Evolutionary conservation across 2,329 filamentous ascomycete genomes (phyloP).

Genomic region (Trichoderma aggressivum): DNA sequence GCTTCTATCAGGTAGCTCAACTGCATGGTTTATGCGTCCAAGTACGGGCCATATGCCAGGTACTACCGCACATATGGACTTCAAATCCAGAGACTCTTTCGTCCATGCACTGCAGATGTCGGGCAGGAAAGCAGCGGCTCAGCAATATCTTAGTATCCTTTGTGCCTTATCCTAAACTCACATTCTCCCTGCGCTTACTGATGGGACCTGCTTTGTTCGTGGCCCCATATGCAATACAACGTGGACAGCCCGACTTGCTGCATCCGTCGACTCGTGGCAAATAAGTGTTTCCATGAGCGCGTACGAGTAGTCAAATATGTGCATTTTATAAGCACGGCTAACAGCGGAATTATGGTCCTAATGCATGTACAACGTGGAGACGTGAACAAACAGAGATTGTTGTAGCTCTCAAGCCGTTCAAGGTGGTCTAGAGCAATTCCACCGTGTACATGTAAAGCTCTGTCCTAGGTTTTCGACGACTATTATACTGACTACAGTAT

Average conservation of each 20-base stretch:
- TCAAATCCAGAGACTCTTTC: neutral
- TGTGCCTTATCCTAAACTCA: neutral
- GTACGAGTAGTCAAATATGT: neutral
- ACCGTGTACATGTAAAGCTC: neutral
- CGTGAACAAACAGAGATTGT: neutral
- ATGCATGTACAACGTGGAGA: neutral
- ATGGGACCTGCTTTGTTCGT: neutral
- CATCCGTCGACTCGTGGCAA: neutral
- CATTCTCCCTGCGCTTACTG: neutral
- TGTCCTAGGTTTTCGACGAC: neutral
- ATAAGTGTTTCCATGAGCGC: neutral
- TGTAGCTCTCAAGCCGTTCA: neutral
- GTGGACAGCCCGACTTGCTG: conserved; percentile 3
- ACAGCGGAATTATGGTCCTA: neutral
- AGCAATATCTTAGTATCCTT: neutral
- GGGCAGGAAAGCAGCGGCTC: neutral
- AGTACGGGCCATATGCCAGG: neutral
- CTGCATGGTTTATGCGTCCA: neutral
- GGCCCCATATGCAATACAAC: conserved; percentile 10
- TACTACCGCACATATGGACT: neutral
- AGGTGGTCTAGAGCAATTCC: neutral
- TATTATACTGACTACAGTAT: neutral
- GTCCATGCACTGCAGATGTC: neutral
- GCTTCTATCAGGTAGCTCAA: neutral
- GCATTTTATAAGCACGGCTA: neutral